A percentile compares a stretch with the other conserved stretches of the same genome.
Conservation (phyloP, 805 yeast genomes). For the Priceomyces carsonii region DNA sequence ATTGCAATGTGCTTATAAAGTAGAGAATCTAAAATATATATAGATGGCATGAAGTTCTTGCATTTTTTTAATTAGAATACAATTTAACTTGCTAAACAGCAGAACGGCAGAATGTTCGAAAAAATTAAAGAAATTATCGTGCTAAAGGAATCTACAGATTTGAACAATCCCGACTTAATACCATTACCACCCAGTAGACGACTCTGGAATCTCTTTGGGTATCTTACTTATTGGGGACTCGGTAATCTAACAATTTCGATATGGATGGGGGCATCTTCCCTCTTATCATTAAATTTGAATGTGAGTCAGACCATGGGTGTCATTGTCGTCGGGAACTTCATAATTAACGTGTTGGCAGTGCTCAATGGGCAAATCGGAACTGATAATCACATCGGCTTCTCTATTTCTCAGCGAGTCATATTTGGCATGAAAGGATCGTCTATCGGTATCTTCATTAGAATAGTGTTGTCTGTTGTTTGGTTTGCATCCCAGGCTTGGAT, state of each 20-base stretch:
- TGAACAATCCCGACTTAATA: constrained; percentile 40
- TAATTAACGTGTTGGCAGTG: constrained; percentile 44
- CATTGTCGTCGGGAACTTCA: constrained; percentile 45
- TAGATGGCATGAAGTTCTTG: too few species aligned
- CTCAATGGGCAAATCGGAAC: constrained; percentile 50
- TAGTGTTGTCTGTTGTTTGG: constrained; percentile 48
- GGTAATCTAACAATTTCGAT: constrained; percentile 42
- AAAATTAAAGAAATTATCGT: constrained; percentile 9
- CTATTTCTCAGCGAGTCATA: constrained; percentile 43
- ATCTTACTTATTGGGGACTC: constrained; percentile 45
- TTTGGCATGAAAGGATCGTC: constrained; percentile 50
- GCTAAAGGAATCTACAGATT: constrained; percentile 10
- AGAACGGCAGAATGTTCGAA: too few species aligned
- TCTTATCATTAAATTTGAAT: constrained; percentile 45
- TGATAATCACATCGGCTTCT: constrained; percentile 52
- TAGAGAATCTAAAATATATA: too few species aligned
- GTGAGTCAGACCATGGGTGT: constrained; percentile 48
- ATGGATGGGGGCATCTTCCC: constrained; percentile 47
- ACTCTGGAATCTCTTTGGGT: constrained; percentile 47
- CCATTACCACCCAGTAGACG: constrained; percentile 47
- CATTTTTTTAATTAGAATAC: too few species aligned
- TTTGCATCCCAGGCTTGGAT: constrained; percentile 46
- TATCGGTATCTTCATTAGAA: constrained; percentile 44
- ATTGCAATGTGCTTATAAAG: too few species aligned
- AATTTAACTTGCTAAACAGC: too few species aligned